Conservation (phyloP, 2,329 filamentous ascomycete species). For the Xenoacremonium recifei region DNA sequence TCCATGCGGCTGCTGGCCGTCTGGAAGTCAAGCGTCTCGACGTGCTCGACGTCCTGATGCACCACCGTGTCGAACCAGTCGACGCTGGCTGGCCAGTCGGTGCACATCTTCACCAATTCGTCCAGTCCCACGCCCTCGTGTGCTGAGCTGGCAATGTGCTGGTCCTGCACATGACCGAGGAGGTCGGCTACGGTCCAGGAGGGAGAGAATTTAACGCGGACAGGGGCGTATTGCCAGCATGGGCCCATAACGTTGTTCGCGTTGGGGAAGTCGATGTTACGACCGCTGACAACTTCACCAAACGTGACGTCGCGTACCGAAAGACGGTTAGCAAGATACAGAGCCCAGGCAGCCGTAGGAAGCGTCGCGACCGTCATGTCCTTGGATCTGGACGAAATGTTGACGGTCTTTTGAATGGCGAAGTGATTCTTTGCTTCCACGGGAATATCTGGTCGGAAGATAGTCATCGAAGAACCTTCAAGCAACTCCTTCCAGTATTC, state of each 20-base stretch:
- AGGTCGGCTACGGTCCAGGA: conserved; percentile 52
- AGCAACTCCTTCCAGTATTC: conserved; percentile 63
- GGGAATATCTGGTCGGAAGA: conserved; percentile 38
- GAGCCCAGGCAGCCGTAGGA: conserved; percentile 66
- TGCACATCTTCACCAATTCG: conserved; percentile 50
- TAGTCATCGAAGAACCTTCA: conserved; percentile 49
- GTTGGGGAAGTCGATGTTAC: conserved; percentile 55
- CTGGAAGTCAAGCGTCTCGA: conserved; percentile 51
- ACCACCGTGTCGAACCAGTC: conserved; percentile 56
- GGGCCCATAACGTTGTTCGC: conserved; percentile 61
- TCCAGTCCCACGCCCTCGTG: conserved; percentile 54
- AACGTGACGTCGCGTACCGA: conserved; percentile 58
- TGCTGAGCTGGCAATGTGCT: conserved; percentile 55
- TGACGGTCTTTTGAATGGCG: conserved; percentile 40
- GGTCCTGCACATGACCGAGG: conserved; percentile 52
- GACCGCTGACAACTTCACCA: conserved; percentile 64
- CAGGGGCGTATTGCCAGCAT: conserved; percentile 66
- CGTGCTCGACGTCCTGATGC: conserved; percentile 60
- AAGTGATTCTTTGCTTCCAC: conserved; percentile 37
- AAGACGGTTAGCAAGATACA: conserved; percentile 57
- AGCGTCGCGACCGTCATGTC: conserved; percentile 63
- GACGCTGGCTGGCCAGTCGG: conserved; percentile 37
- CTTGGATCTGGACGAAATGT: conserved; percentile 46
- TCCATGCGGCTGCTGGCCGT: conserved; percentile 46
- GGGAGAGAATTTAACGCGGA: conserved; percentile 55